Base-by-base conservation (phyloP, 305 asterid genomes). In the Petunia hybrid region DNA sequence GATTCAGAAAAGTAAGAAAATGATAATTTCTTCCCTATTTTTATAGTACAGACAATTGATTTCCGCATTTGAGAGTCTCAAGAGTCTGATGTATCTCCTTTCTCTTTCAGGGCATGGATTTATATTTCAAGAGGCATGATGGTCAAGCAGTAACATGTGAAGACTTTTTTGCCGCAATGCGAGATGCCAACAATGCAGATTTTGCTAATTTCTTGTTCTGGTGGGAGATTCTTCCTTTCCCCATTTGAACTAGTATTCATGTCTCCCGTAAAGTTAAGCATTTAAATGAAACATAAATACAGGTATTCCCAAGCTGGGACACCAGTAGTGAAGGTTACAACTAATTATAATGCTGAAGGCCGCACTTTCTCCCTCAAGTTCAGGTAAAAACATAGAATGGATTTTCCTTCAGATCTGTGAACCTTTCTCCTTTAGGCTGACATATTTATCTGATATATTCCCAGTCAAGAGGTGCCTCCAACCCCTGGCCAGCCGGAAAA, bases 251-350 rank as follows among this genome's bases (percentile, higher is more conserved):
- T 3, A 69, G 46, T 13, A 5, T 64, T 35, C 53, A 1, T 9
- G 69, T 14, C 6, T 62, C 81, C 51, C 41, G 38, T n/a, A 2
- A 53, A 51, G 60, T 77, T 61, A 57, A 22, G 57, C 65, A 62
- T 48, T 60, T 65, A 62, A 82, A 51, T 74, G 22, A 13, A 78
- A 36, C 12, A 14, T 65, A 8, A 85, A 67, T 86, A 78, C 85
- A 96, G 99, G 99, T 96, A 96, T 82, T 94, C 99, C n/a, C 98
- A 96, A 89, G 99, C 99, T 74, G 99, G 99, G 73, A 94, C 99
- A 7, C 98, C 99, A 80, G 83, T 74, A 75, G 87, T 96, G 85
- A 92, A 88, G 82, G 98, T 93, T 74, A 84, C 69, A 68, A 87
- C 97, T 55, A 80, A 83, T 64, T 94, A 92, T 77, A 84, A 93